Percentiles rank a stretch among this genome's conserved stretches.
Conservation (phyloP, 2,329 filamentous ascomycete genomes). For the Fusarium duplospermum region DNA sequence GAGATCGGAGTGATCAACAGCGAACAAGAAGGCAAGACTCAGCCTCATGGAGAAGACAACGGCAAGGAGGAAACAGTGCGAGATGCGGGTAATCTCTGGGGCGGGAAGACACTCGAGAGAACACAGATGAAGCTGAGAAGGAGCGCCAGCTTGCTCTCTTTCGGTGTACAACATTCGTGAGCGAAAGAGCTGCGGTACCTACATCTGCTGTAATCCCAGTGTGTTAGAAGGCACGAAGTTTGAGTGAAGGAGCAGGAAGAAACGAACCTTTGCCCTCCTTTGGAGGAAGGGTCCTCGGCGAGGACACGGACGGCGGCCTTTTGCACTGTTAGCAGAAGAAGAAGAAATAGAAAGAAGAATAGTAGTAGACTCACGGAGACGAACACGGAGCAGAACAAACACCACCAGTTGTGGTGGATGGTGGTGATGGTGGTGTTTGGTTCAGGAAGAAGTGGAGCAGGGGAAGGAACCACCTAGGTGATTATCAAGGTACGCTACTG, state of each 20-base stretch:
- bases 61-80: neutral
- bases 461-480: neutral
- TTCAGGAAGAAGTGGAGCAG: neutral
- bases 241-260: neutral
- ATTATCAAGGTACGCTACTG: neutral
- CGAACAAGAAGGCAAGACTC: neutral
- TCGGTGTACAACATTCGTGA: neutral
- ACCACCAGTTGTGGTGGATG: neutral
- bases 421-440: neutral
- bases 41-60: neutral
- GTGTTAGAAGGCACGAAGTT: neutral
- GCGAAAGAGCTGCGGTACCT: neutral
- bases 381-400: neutral
- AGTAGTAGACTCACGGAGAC: neutral
- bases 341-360: neutral
- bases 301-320: neutral
- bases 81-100: neutral
- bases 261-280: neutral
- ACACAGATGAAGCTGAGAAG: neutral
- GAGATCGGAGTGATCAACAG: neutral
- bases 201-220: neutral
- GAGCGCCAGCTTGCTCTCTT: neutral
- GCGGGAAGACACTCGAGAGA: neutral
- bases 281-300: neutral
- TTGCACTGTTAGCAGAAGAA: neutral